Evolutionary conservation across 305 asterid genomes (phyloP).

Genomic region (Andrographis paniculata): DNA sequence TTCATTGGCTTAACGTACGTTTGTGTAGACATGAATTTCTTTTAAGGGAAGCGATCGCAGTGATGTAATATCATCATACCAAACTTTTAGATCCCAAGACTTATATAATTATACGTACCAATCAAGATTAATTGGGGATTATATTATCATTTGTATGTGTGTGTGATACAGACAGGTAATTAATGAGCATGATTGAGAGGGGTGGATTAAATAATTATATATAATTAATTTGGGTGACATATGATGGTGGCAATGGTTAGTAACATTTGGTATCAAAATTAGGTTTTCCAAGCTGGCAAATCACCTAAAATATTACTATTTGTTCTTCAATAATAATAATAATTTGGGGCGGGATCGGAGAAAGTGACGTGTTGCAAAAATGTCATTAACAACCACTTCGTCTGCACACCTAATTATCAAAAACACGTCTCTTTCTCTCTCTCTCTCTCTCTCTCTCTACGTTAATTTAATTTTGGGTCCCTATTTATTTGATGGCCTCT

Average conservation of each 20-base stretch:
- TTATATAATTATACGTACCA: too few relatives aligned
- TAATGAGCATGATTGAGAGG: neutral
- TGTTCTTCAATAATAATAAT: neutral
- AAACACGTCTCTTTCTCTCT: too few relatives aligned
- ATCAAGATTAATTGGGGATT: too few relatives aligned
- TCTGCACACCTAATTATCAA: slow-evolving; percentile 2
- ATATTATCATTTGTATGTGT: neutral
- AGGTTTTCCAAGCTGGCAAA: slow-evolving; percentile 36
- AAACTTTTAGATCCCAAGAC: too few relatives aligned
- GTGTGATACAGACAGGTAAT: neutral
- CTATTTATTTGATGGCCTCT: too few relatives aligned
- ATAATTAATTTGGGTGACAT: slow-evolving; percentile 22
- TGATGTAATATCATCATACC: too few relatives aligned
- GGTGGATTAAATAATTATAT: neutral
- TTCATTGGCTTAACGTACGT: too few relatives aligned
- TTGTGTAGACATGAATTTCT: too few relatives aligned
- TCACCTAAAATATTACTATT: slow-evolving; percentile 16
- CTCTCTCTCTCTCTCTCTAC: too few relatives aligned
- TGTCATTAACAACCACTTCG: slow-evolving; percentile 32
- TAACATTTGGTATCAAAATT: slow-evolving; percentile 18
- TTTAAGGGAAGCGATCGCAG: too few relatives aligned
- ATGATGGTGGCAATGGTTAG: slow-evolving; percentile 31
- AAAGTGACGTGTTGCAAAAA: slow-evolving; percentile 23
- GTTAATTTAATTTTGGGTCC: too few relatives aligned
- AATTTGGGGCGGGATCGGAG: slow-evolving; percentile 16